Conservation (phyloP, 257 asterid genomes). For the Leonotis leonurus region DNA sequence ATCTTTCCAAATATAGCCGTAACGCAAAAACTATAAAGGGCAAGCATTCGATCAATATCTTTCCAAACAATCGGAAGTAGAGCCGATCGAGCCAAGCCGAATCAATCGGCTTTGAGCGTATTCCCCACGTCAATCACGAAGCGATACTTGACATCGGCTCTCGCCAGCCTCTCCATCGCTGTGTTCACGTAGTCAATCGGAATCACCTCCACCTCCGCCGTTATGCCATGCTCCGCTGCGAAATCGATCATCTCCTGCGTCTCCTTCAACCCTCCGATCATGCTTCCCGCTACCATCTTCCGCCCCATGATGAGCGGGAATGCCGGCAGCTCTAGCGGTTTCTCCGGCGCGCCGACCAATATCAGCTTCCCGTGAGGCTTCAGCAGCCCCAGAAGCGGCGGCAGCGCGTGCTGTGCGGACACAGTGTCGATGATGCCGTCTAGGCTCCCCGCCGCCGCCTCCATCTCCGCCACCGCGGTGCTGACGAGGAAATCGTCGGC, state of each 20-base stretch:
- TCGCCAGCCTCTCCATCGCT: constrained; percentile 26
- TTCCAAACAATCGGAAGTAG: no score
- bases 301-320: constrained; percentile 9
- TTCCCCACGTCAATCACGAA: constrained; percentile 32
- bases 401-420: constrained; percentile 27
- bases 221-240: constrained; percentile 13
- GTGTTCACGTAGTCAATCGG: constrained; percentile 18
- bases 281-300: constrained; percentile 26
- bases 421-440: constrained; percentile 45
- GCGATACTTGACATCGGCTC: constrained; percentile 27
- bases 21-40: no score
- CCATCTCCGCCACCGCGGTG: no score
- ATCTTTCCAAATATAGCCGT: no score
- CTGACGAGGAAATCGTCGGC: no score
- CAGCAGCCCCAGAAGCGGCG: constrained; percentile 29
- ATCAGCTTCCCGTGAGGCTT: constrained; percentile 41
- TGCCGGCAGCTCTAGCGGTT: constrained; percentile 29
- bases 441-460: no score
- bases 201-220: constrained; percentile 24
- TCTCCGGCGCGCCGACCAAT: constrained; percentile 37
- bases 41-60: no score
- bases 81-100: no score
- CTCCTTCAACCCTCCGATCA: constrained; percentile 30
- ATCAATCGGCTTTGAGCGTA: constrained; percentile 12
- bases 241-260: no score